A percentile compares a stretch with the other conserved stretches of the same genome.
Conservation (phyloP, 139 green algal species). For the Penium margaritaceum region DNA sequence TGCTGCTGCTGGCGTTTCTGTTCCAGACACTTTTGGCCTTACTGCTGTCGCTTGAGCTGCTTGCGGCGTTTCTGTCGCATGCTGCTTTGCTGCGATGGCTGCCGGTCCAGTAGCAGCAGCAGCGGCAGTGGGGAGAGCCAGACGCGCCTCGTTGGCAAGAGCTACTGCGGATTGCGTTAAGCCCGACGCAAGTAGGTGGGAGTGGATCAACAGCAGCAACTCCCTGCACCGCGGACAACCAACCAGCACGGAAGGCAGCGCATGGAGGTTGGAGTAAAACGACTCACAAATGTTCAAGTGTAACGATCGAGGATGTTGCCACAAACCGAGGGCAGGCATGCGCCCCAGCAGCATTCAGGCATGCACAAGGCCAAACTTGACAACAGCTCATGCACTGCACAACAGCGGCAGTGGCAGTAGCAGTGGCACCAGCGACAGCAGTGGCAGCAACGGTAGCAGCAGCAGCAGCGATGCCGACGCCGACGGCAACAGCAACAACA, state of each 20-base stretch:
- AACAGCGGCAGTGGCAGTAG: constrained; percentile 48
- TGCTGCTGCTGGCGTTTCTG: not conserved
- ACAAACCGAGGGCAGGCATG: not conserved
- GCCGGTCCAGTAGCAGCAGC: not conserved
- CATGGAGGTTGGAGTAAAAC: not conserved
- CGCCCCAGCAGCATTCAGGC: too few species aligned
- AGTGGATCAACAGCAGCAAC: not conserved
- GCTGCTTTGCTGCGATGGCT: not conserved
- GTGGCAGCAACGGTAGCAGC: too few species aligned
- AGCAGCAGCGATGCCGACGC: too few species aligned
- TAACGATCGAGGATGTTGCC: not conserved
- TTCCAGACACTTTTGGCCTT: not conserved
- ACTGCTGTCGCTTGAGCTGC: not conserved
- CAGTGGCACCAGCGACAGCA: too few species aligned
- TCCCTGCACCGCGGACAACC: too few species aligned
- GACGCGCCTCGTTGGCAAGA: too few species aligned
- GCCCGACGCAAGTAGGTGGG: not conserved
- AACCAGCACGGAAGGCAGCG: not conserved
- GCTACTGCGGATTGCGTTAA: too few species aligned
- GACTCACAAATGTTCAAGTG: not conserved
- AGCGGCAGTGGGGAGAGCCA: not conserved
- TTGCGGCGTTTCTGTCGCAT: not conserved
- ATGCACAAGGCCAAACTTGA: not conserved
- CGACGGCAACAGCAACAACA: too few species aligned
- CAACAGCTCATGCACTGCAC: not conserved